These are phyloP conservation scores for Bullera alba DNA, from an alignment of 768 basidiomycete species.

Conservation along the genomic window DNA sequence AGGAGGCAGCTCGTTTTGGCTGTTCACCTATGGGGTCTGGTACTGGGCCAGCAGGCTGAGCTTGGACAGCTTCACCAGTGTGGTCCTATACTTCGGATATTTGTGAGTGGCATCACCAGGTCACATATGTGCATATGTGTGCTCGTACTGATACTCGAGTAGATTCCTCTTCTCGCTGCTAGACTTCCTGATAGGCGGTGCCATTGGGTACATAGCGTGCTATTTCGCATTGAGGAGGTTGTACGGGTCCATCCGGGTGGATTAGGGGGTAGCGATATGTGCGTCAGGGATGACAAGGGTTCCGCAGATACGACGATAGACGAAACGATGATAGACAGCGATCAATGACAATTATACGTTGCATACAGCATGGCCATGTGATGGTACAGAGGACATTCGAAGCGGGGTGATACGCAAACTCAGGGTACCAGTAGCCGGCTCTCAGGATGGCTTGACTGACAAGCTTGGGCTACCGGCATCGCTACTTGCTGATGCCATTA, in stretches of 20 bases:
- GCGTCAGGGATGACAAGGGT: not conserved
- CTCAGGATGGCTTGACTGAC: too few species aligned
- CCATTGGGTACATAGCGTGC: conserved; percentile 82
- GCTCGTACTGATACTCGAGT: not conserved
- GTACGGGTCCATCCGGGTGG: conserved; percentile 53
- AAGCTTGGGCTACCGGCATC: too few species aligned
- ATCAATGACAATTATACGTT: not conserved
- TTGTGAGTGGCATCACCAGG: conserved; percentile 47
- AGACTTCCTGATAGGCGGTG: conserved; percentile 81
- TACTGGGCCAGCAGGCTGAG: conserved; percentile 65
- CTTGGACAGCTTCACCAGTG: conserved; percentile 70
- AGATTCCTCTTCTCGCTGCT: conserved; percentile 67
- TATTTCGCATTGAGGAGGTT: conserved; percentile 84
- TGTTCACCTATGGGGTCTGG: conserved; percentile 78
- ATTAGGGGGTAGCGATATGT: conserved; percentile 9
- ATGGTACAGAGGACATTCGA: too few species aligned
- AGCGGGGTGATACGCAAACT: too few species aligned
- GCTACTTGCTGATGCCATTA: not conserved
- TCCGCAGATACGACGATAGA: not conserved
- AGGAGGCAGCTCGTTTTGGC: conserved; percentile 87
- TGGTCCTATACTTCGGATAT: conserved; percentile 83
- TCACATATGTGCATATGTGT: not conserved
- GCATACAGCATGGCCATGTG: not conserved
- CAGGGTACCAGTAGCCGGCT: too few species aligned
- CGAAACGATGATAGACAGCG: not conserved